Evolutionary conservation across 2,329 filamentous ascomycete species (phyloP), one percentile per base, ranked within the genome.

Genomic region (Fusarium palustre): DNA sequence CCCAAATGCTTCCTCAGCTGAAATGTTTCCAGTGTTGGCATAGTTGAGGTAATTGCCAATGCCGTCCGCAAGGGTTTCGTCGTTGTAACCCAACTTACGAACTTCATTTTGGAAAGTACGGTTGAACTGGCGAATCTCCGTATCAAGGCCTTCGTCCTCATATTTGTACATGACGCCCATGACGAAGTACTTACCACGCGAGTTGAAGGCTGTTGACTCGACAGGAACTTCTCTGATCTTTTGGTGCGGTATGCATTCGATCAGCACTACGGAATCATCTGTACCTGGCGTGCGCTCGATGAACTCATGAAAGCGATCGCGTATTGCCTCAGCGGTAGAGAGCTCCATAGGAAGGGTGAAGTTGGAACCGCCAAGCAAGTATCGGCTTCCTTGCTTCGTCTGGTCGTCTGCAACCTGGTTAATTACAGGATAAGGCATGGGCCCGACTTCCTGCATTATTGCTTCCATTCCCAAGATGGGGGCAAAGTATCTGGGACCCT

Each of bases 291-390:
- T 66, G 24, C 43, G 42, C 13, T 72, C 68, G 11, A 63, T 31
- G 34, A 74, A 73, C 5, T 31, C 54, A 9, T 50, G 30, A 41
- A 74, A 72, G 18, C 53, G 36, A 28, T 74, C 56, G 2, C 62
- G 55, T 22, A 74, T 72, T 5, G 61, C 30, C 42, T 73, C 64
- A 0, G 69, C 72, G 5, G 72, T 73, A 13, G 70, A 73, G 2
- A 73, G 36, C 45, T 69, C 50, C 24, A 85, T 70, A 0, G 83
- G 83, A 6, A 79, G 74, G 9, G 79, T 77, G 66, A 81, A 81
- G 53, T 81, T 84, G 12, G 82, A 75, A 0, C 82, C 83, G 56
- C 84, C 82, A 60, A 82, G 74, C 9, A 76, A 61, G 50, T 78
- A 79, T 6, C 81, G 77, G 45, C 76, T 77, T 4, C 81, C 77